These are phyloP conservation scores for Termitomyces eurrhizus DNA, from an alignment of 768 basidiomycete species.

Conservation along the genomic window DNA sequence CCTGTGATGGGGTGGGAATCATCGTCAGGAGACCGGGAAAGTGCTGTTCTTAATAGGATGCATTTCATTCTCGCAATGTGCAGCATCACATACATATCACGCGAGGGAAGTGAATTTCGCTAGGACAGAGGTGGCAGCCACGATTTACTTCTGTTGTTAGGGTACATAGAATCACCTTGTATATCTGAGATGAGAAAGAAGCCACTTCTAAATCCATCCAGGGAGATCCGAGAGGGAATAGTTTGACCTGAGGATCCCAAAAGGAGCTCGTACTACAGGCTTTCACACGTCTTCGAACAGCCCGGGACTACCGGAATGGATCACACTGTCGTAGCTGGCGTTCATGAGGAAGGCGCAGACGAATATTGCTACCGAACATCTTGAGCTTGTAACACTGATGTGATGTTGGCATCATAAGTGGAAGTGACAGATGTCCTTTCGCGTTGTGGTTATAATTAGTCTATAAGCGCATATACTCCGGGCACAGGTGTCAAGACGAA, in stretches of 20 bases:
- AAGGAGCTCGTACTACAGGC: neutral
- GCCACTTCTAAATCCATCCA: neutral
- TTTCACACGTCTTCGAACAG: neutral
- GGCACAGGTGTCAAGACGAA: neutral
- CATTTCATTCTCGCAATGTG: neutral
- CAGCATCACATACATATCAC: neutral
- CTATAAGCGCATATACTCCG: neutral
- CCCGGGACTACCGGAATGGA: neutral
- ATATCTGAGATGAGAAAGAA: neutral
- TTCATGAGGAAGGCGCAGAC: neutral
- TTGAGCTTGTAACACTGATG: neutral
- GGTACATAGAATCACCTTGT: neutral
- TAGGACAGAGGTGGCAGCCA: neutral
- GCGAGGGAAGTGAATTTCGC: neutral
- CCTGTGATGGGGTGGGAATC: neutral
- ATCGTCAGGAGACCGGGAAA: neutral
- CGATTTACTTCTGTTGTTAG: neutral
- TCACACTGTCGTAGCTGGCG: neutral
- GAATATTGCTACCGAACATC: neutral
- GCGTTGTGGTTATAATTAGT: neutral
- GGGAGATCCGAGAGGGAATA: neutral
- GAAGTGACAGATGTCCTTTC: neutral
- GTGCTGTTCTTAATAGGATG: neutral
- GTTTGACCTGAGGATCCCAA: neutral
- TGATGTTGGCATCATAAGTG: neutral